These are phyloP conservation scores for Picea sitchensis DNA, from an alignment of 75 land plant genomes.

Conservation along the genomic window DNA sequence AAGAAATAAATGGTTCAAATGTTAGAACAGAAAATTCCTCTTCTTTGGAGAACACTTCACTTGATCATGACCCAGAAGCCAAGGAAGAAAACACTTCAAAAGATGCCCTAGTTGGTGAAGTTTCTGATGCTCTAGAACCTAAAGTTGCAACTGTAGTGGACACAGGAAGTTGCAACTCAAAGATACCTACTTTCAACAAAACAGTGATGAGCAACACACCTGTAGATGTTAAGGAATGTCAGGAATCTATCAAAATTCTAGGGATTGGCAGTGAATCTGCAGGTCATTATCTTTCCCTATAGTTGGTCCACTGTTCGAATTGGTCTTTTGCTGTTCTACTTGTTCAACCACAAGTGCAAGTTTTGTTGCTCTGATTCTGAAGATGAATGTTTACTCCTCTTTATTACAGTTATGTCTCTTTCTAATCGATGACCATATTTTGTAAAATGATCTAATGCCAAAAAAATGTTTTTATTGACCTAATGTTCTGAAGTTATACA, in stretches of 20 bases:
- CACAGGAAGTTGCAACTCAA: background rate
- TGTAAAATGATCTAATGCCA: no score
- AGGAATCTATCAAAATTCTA: background rate
- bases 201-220: background rate
- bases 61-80: background rate
- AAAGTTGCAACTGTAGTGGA: constrained; percentile 3
- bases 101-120: background rate
- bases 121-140: constrained; percentile 13
- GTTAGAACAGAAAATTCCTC: background rate
- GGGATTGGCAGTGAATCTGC: background rate
- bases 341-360: background rate
- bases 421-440: no score
- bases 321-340: background rate
- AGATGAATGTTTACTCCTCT: background rate
- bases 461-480: no score
- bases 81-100: constrained; percentile 15
- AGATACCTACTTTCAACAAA: background rate
- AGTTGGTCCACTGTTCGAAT: background rate
- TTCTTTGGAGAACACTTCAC: constrained; percentile 1
- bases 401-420: background rate
- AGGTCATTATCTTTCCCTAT: background rate
- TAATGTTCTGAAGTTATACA: background rate
- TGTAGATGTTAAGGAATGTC: background rate
- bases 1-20: constrained; percentile 8
- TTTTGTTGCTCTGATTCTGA: background rate